These are phyloP conservation scores for Chlamydomonas eustigma DNA, from an alignment of 139 green algal species.

Conservation along the genomic window DNA sequence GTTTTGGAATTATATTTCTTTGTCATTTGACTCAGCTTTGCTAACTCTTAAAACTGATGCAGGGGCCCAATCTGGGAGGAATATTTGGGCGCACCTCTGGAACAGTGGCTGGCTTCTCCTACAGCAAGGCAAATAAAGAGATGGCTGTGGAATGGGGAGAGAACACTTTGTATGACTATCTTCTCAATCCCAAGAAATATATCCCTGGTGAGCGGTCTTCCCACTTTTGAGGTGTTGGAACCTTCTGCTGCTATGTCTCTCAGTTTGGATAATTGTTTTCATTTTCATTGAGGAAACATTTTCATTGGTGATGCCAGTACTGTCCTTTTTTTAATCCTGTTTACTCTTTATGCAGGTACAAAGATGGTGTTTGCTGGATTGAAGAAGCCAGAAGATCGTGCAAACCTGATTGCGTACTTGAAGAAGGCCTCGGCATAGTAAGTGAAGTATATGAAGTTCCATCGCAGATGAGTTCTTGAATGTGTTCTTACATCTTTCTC, in stretches of 20 bases:
- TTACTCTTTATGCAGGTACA: constrained; percentile 60
- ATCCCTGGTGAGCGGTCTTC: constrained; percentile 54
- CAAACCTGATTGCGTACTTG: constrained; percentile 83
- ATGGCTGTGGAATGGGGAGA: constrained; percentile 83
- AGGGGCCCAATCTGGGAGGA: constrained; percentile 95
- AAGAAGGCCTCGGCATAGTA: constrained; percentile 74
- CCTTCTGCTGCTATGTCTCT: no score
- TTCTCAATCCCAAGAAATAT: constrained; percentile 98
- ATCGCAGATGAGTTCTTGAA: no score
- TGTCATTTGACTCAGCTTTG: no score
- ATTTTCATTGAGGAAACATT: no score
- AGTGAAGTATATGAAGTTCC: no score
- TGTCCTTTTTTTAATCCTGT: background rate
- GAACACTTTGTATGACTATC: constrained; percentile 91
- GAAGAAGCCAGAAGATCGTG: constrained; percentile 93
- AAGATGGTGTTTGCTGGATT: constrained; percentile 99
- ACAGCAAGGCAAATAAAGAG: constrained; percentile 98
- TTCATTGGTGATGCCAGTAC: no score
- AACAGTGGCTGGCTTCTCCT: constrained; percentile 84
- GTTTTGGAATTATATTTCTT: background rate
- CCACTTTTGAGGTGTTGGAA: background rate
- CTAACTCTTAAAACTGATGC: no score
- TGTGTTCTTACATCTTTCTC: no score
- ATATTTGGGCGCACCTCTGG: constrained; percentile 90
- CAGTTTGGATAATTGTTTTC: no score